These are phyloP conservation scores for Nitzschia sp. DNA, from an alignment of 108 stramenopile genomes.

Conservation along the genomic window DNA sequence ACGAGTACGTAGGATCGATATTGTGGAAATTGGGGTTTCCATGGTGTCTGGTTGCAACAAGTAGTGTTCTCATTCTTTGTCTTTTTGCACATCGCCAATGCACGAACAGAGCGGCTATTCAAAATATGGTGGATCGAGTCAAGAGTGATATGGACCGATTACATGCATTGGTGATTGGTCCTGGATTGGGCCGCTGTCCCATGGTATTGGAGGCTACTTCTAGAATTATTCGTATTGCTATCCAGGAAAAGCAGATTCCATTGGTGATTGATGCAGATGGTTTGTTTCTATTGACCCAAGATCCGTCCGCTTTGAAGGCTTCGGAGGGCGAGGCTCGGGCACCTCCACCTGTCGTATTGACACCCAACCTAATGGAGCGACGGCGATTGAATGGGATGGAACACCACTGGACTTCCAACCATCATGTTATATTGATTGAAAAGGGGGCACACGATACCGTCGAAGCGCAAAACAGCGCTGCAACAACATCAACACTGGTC, in stretches of 20 bases:
- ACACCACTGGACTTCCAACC: slow-evolving; percentile 4
- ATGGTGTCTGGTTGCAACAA: too few relatives aligned
- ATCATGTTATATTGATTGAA: slow-evolving; percentile 15
- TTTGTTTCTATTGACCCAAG: slow-evolving; percentile 77
- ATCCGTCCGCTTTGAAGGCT: slow-evolving; percentile 36
- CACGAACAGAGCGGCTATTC: slow-evolving; percentile 1
- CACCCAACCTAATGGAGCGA: slow-evolving; percentile 93
- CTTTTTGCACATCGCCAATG: background rate
- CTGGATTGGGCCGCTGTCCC: slow-evolving; percentile 89
- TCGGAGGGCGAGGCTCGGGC: slow-evolving; percentile 3
- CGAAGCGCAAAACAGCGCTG: slow-evolving; percentile 12
- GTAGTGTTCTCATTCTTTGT: background rate
- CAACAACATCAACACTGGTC: slow-evolving; percentile 30
- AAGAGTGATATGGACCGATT: slow-evolving; percentile 47
- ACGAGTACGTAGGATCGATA: too few relatives aligned
- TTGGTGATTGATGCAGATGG: slow-evolving; percentile 96
- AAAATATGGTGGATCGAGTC: slow-evolving; percentile 59
- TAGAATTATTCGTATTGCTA: slow-evolving; percentile 62
- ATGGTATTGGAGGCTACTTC: slow-evolving; percentile 59
- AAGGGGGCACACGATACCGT: slow-evolving; percentile 38
- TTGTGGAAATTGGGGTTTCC: too few relatives aligned
- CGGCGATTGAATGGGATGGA: slow-evolving; percentile 47
- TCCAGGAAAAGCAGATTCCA: slow-evolving; percentile 38
- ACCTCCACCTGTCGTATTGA: slow-evolving; percentile 66
- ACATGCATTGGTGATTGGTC: slow-evolving; percentile 89